Conservation (phyloP, 1,284 basidiomycete species). For the Sporisorium reilianum region DNA sequence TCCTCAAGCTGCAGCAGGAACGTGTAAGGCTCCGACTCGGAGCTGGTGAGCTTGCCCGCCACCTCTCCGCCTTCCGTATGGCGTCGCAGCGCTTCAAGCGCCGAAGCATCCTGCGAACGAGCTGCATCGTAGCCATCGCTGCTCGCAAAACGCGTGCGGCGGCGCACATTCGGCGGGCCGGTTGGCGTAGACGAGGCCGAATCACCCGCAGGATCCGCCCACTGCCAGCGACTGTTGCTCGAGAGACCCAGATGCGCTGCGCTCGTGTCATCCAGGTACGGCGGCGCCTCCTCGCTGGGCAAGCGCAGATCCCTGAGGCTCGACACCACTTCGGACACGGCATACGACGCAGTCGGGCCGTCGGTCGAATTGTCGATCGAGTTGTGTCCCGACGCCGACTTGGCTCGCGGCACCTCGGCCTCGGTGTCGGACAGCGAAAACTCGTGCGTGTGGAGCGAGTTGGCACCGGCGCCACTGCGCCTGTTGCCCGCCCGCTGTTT, state of each 20-base stretch:
- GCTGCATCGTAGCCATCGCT: conserved; percentile 30
- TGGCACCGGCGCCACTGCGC: not conserved
- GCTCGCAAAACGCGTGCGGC: conserved; percentile 40
- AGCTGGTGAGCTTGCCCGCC: conserved; percentile 69
- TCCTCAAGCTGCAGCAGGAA: conserved; percentile 71
- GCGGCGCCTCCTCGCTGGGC: conserved; percentile 33
- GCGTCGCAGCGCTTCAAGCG: conserved; percentile 35
- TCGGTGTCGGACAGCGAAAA: conserved; percentile 56
- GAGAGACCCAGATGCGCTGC: conserved; percentile 34
- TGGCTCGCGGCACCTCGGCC: conserved; percentile 44
- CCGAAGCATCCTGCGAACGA: conserved; percentile 16
- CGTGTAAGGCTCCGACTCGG: conserved; percentile 71
- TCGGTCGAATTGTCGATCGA: conserved; percentile 30
- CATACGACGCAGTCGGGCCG: conserved; percentile 12
- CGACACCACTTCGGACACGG: conserved; percentile 27
- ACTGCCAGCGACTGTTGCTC: conserved; percentile 41
- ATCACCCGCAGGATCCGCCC: conserved; percentile 25
- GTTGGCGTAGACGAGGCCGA: conserved; percentile 27
- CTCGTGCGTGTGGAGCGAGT: conserved; percentile 38
- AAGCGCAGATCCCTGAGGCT: conserved; percentile 32
- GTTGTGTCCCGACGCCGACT: conserved; percentile 32
- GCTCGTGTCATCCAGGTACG: conserved; percentile 29
- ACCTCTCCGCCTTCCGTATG: conserved; percentile 27
- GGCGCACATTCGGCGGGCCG: conserved; percentile 11
- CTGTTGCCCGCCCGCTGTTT: not conserved